A percentile compares a stretch with the other conserved stretches of the same genome.
Evolutionary conservation across 106 monocot species (phyloP).

Genomic region (Platanthera zijinensis): DNA sequence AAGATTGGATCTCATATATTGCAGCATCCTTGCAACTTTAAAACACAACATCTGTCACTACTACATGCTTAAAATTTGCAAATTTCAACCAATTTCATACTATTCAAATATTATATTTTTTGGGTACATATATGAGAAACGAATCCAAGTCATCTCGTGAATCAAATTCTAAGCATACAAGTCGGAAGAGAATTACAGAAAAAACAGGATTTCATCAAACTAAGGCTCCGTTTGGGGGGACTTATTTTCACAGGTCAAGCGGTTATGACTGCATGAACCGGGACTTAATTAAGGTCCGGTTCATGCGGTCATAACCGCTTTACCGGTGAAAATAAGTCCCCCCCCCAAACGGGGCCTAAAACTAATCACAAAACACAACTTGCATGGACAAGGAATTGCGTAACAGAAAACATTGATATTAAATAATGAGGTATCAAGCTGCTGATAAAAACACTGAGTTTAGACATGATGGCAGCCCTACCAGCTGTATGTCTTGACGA

Average conservation of each 20-base stretch:
- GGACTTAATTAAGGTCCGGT: too few species aligned
- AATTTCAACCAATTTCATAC: neutral
- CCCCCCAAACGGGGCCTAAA: too few species aligned
- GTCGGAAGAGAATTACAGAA: neutral
- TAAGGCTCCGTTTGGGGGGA: too few species aligned
- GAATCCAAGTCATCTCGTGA: neutral
- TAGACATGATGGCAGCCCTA: constrained; percentile 17
- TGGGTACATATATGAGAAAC: neutral
- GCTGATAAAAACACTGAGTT: neutral
- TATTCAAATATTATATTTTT: neutral
- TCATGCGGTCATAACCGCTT: too few species aligned
- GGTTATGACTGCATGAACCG: too few species aligned
- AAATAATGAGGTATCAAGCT: neutral
- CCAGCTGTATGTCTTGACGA: constrained; percentile 75
- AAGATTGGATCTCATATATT: too few species aligned
- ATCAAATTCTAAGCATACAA: neutral
- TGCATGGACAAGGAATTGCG: neutral
- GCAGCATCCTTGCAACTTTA: too few species aligned
- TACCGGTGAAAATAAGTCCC: too few species aligned
- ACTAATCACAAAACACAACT: neutral
- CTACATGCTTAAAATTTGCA: neutral
- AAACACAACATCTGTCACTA: neutral
- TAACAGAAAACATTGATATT: constrained; percentile 3
- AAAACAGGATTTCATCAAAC: neutral
- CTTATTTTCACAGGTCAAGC: too few species aligned